Evolutionary conservation across 225 moss, liverwort and hornwort genomes (phyloP).

Genomic region (Pleurozium schreberi): DNA sequence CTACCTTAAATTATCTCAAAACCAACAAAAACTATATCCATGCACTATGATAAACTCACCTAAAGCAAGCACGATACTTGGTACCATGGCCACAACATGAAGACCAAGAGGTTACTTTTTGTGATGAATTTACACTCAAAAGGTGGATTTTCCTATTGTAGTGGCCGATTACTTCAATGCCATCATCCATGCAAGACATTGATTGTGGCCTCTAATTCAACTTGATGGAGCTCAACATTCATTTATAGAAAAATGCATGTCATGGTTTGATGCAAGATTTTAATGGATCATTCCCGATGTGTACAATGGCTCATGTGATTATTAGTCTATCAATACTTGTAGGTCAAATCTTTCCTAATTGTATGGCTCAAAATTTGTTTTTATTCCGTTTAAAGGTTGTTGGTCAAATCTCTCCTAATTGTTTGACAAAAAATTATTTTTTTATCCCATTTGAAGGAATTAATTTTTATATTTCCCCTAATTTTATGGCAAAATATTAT

Average conservation of each 20-base stretch:
- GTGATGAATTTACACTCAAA: neutral
- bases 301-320: neutral
- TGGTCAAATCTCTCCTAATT: neutral
- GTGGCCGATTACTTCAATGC: neutral
- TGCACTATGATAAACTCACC: neutral
- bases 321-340: neutral
- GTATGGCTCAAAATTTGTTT: neutral
- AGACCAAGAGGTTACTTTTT: neutral
- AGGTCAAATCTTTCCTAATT: neutral
- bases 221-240: neutral
- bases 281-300: no score
- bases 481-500: neutral
- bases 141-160: neutral
- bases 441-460: no score
- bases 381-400: rapidly evolving
- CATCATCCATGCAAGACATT: neutral
- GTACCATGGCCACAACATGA: neutral
- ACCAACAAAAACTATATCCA: neutral
- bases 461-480: neutral
- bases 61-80: neutral
- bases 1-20: neutral
- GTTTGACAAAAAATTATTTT: neutral
- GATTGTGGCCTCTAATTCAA: neutral
- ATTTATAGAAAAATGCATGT: neutral
- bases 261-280: neutral